phyloP scores from a whole-genome alignment of 768 basidiomycete genomes.

The Collybia sordida region DNA sequence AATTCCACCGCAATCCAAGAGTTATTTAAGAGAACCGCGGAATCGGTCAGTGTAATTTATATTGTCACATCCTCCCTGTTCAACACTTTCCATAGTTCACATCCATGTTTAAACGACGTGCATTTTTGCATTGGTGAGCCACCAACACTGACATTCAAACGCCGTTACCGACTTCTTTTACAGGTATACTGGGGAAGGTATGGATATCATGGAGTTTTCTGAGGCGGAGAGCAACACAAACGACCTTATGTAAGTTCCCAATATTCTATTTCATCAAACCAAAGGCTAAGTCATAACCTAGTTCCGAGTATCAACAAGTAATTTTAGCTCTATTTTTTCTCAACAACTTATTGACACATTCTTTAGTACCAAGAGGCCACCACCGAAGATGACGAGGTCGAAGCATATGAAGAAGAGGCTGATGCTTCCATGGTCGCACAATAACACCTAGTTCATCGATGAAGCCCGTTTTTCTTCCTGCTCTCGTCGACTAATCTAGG shows the following conservation, averaged over 20 bases:
- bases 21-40: conserved; percentile 72
- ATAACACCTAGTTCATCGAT: conserved; percentile 7
- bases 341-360: not conserved
- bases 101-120: conserved; percentile 79
- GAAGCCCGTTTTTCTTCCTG: conserved; percentile 1
- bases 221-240: conserved; percentile 84
- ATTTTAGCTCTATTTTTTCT: conserved; percentile 7
- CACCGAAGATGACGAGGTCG: conserved; percentile 41
- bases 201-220: conserved; percentile 85
- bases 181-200: conserved; percentile 86
- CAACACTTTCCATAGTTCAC: conserved; percentile 49
- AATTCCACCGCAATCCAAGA: conserved; percentile 89
- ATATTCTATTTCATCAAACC: not conserved
- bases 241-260: conserved; percentile 70
- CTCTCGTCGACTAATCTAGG: conserved; percentile 6
- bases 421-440: conserved; percentile 8
- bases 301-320: conserved; percentile 89
- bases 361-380: conserved; percentile 62
- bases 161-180: not conserved
- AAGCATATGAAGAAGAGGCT: conserved; percentile 26
- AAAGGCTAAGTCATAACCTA: conserved; percentile 19
- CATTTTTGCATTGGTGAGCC: conserved; percentile 79
- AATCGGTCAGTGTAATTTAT: conserved; percentile 41
- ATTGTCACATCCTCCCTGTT: conserved; percentile 1
- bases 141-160: not conserved